phyloP scores from a whole-genome alignment of 1,139 yeast species.

The Kodamaea ohmeri region DNA sequence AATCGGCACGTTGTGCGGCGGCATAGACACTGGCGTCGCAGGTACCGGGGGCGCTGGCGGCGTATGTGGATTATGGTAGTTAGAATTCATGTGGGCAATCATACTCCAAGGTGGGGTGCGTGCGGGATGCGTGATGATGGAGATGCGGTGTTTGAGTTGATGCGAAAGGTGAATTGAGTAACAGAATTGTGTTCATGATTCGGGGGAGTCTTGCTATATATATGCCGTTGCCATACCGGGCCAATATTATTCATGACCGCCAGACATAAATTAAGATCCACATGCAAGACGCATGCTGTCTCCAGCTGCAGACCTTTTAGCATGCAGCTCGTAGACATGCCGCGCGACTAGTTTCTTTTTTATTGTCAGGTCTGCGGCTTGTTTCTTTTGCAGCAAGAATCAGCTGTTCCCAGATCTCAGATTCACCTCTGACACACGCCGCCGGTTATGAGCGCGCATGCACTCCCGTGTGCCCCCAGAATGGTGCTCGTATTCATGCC shows the following conservation, averaged over 20 bases:
- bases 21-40: slow-evolving; percentile 3
- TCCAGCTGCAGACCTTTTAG: slow-evolving; percentile 2
- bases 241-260: slow-evolving; percentile 1
- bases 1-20: not conserved
- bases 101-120: not conserved
- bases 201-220: no score
- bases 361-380: slow-evolving; percentile 6
- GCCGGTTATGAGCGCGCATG: no score
- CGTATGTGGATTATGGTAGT: slow-evolving; percentile 5
- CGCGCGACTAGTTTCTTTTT: slow-evolving; percentile 5
- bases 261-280: slow-evolving; percentile 5
- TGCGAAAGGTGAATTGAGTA: not conserved
- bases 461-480: no score
- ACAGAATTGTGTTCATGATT: no score
- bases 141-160: slow-evolving; percentile 1
- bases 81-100: slow-evolving; percentile 9
- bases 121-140: not conserved
- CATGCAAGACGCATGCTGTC: slow-evolving; percentile 5
- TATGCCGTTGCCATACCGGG: not conserved
- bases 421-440: slow-evolving; percentile 5
- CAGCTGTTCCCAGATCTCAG: slow-evolving; percentile 8
- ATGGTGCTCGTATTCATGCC: not conserved
- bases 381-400: slow-evolving; percentile 2
- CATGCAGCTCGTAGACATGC: not conserved
- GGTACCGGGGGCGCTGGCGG: slow-evolving; percentile 6